These are phyloP conservation scores for Canna indica DNA, from an alignment of 176 grass and related monocot species.

Conservation along the genomic window DNA sequence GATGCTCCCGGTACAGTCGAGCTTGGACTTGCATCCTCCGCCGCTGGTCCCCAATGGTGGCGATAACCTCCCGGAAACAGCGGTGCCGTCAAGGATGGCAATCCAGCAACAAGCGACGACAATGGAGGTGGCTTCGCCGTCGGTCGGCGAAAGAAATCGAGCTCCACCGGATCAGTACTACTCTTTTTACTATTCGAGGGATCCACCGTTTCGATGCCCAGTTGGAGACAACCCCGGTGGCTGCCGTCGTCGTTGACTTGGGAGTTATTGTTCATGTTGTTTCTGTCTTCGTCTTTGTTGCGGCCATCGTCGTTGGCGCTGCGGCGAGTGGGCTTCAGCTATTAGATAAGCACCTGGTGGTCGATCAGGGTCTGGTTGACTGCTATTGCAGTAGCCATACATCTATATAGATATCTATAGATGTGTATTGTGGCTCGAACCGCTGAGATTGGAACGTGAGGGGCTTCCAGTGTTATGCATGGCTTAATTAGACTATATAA, in stretches of 20 bases:
- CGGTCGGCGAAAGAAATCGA: background rate
- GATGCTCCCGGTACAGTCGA: background rate
- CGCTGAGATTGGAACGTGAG: too few relatives aligned
- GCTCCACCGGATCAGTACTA: background rate
- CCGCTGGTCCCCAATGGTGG: background rate
- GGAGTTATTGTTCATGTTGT: background rate
- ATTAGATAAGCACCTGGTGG: background rate
- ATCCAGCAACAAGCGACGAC: too few relatives aligned
- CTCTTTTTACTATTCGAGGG: background rate
- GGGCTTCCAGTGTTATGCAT: too few relatives aligned
- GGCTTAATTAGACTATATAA: too few relatives aligned
- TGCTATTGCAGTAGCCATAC: background rate
- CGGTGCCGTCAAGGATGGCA: too few relatives aligned
- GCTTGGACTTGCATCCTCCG: background rate
- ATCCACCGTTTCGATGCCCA: background rate
- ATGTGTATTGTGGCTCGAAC: too few relatives aligned
- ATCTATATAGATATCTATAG: too few relatives aligned
- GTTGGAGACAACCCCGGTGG: background rate
- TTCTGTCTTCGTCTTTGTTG: background rate
- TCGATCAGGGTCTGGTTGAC: too few relatives aligned
- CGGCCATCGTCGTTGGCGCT: too few relatives aligned
- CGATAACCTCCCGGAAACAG: background rate
- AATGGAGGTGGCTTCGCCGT: background rate
- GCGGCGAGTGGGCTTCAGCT: too few relatives aligned
- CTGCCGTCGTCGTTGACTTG: background rate